Evolutionary conservation across 164 flowering plant species (phyloP).

Genomic region (Vitis labrusca): DNA sequence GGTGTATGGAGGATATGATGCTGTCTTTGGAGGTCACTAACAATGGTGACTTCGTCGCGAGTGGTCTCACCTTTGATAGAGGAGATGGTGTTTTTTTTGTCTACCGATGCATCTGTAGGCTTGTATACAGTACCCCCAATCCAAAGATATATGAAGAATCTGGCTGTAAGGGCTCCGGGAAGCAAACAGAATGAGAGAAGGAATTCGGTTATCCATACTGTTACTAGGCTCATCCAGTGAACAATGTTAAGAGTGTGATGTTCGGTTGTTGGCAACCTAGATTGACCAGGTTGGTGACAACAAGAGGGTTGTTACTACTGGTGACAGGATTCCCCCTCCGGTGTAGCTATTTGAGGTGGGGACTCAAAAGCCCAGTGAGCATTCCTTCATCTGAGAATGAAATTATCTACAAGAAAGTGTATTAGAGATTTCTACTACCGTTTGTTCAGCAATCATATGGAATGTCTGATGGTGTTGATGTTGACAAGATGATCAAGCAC

Average conservation of each 20-base stretch:
- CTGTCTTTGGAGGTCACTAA: conserved; percentile 96
- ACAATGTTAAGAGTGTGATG: conserved; percentile 85
- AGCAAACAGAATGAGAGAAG: conserved; percentile 75
- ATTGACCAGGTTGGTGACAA: conserved; percentile 85
- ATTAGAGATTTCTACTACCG: too few species aligned
- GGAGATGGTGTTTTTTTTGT: conserved; percentile 89
- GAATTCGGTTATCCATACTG: conserved; percentile 69
- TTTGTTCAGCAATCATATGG: too few species aligned
- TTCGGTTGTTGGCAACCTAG: conserved; percentile 65
- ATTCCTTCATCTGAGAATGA: conserved; percentile 3
- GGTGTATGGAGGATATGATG: conserved; percentile 81
- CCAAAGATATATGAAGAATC: conserved; percentile 41
- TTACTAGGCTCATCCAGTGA: conserved; percentile 87
- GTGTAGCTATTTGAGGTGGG: conserved; percentile 81
- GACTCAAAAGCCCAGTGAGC: conserved; percentile 76
- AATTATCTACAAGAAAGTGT: too few species aligned
- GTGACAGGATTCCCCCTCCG: conserved; percentile 90
- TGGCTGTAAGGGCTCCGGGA: conserved; percentile 53
- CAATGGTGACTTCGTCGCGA: conserved; percentile 91
- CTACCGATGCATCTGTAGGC: conserved; percentile 96
- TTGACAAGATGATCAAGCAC: too few species aligned
- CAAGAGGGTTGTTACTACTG: conserved; percentile 96
- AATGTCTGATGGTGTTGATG: too few species aligned
- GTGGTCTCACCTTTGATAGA: conserved; percentile 88
- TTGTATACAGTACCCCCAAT: conserved; percentile 96